Conservation (phyloP, 2,329 filamentous ascomycete genomes). For the Orbilia brochopaga region DNA sequence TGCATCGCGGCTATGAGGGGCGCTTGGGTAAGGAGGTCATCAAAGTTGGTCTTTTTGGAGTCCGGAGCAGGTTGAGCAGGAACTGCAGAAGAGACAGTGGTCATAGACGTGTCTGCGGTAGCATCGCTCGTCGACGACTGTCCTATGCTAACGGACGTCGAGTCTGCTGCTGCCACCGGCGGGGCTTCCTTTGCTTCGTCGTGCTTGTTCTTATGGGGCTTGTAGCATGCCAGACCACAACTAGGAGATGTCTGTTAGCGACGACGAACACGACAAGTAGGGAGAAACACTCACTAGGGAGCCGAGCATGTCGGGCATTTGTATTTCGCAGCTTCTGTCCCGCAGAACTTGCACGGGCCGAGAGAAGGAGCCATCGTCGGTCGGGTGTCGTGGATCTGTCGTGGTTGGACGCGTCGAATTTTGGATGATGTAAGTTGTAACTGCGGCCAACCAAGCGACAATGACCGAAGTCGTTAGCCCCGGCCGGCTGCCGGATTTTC, state of each 20-base stretch:
- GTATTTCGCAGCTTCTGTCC: slow-evolving; percentile 50
- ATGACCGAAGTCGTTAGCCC: slow-evolving; percentile 15
- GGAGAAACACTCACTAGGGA: slow-evolving; percentile 38
- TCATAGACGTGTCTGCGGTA: slow-evolving; percentile 29
- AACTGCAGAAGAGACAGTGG: slow-evolving; percentile 14
- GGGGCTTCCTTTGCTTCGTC: slow-evolving; percentile 44
- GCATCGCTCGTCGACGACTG: slow-evolving; percentile 9
- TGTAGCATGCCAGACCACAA: slow-evolving; percentile 48
- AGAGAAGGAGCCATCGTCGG: slow-evolving; percentile 49
- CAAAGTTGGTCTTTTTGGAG: slow-evolving; percentile 23
- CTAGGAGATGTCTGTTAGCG: slow-evolving; percentile 21
- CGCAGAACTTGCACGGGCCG: slow-evolving; percentile 50
- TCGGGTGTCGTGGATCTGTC: slow-evolving; percentile 14
- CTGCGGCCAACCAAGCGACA: background rate
- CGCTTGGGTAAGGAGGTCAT: slow-evolving; percentile 22
- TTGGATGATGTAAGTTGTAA: slow-evolving; percentile 18
- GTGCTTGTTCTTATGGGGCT: slow-evolving; percentile 49
- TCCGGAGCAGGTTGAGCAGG: slow-evolving; percentile 25
- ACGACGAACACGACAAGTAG: background rate
- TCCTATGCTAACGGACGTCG: slow-evolving; percentile 16
- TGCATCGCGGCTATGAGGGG: slow-evolving; percentile 45
- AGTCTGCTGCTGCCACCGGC: slow-evolving; percentile 15
- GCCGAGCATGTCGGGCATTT: slow-evolving; percentile 48
- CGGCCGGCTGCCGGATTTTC: slow-evolving; percentile 18
- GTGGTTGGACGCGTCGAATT: slow-evolving; percentile 21